Evolutionary conservation across 768 basidiomycete genomes (phyloP).

Genomic region (Auriscalpium vulgare): DNA sequence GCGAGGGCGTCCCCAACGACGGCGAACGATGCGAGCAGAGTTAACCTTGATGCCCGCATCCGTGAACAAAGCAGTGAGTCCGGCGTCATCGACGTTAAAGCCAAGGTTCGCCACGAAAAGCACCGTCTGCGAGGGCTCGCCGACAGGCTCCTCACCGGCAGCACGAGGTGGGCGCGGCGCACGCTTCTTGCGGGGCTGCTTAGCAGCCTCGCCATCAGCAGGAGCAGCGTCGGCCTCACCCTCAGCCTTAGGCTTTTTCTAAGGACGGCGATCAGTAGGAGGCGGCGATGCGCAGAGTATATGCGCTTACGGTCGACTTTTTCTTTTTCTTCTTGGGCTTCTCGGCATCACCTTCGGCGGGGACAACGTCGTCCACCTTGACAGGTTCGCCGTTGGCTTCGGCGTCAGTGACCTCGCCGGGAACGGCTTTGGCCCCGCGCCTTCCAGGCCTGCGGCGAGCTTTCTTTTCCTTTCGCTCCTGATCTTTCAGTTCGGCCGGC

Average conservation of each 20-base stretch:
- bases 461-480: slow-evolving; percentile 72
- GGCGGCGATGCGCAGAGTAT: slow-evolving; percentile 13
- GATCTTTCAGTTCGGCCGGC: slow-evolving; percentile 82
- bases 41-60: slow-evolving; percentile 76
- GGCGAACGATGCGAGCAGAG: slow-evolving; percentile 85
- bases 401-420: slow-evolving; percentile 85
- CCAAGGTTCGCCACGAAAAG: slow-evolving; percentile 98
- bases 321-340: slow-evolving; percentile 80
- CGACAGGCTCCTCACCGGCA: slow-evolving; percentile 74
- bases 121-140: slow-evolving; percentile 83
- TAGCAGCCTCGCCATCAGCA: slow-evolving; percentile 29
- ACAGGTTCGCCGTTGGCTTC: slow-evolving; percentile 72
- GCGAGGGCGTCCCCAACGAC: slow-evolving; percentile 74
- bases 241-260: slow-evolving; percentile 36
- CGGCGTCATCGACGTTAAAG: slow-evolving; percentile 85
- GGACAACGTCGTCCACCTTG: slow-evolving; percentile 45
- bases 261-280: slow-evolving; percentile 32
- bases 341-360: slow-evolving; percentile 46
- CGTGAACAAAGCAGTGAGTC: slow-evolving; percentile 74
- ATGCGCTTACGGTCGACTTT: slow-evolving; percentile 42
- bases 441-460: slow-evolving; percentile 66
- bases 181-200: slow-evolving; percentile 49
- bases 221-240: slow-evolving; percentile 11
- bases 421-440: slow-evolving; percentile 79
- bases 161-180: slow-evolving; percentile 55